A percentile compares a stretch with the other conserved stretches of the same genome.
phyloP scores from a whole-genome alignment of 2,329 filamentous ascomycete genomes.

The Fusarium virguliforme region DNA sequence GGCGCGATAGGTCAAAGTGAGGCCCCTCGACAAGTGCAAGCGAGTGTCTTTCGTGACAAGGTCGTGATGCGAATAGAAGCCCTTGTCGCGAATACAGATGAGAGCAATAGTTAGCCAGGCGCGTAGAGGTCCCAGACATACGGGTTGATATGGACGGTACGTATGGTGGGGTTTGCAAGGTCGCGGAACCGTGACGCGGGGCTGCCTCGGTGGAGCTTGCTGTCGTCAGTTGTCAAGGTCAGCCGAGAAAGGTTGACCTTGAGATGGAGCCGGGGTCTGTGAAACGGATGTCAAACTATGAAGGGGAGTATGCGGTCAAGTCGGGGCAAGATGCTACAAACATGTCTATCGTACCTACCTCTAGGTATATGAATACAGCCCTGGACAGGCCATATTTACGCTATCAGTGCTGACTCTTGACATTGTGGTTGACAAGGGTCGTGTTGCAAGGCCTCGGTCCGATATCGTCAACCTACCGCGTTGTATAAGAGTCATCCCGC shows the following conservation, averaged over 20 bases:
- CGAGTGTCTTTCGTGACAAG: background rate
- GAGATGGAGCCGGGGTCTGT: constrained; percentile 29
- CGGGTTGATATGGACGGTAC: too few relatives aligned
- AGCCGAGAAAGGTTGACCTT: constrained; percentile 28
- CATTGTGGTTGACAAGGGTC: background rate
- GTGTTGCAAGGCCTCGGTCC: background rate
- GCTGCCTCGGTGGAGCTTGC: constrained; percentile 33
- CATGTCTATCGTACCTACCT: background rate
- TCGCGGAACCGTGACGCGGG: constrained; percentile 38
- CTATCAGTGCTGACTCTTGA: background rate
- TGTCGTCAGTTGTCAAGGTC: constrained; percentile 43
- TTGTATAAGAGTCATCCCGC: background rate
- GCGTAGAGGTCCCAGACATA: constrained; percentile 31
- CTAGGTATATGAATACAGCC: background rate
- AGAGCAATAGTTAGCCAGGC: constrained; percentile 31
- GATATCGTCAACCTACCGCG: background rate
- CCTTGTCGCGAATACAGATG: constrained; percentile 3
- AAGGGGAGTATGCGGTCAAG: constrained; percentile 15
- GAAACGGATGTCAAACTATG: constrained; percentile 26
- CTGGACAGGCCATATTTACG: background rate
- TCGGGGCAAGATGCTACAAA: constrained; percentile 1
- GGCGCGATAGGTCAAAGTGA: background rate
- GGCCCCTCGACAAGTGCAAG: background rate
- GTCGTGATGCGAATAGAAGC: background rate
- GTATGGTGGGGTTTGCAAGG: constrained; percentile 39